Conservation (phyloP, 2,329 filamentous ascomycete species). For the Cladophialophora bantiana region DNA sequence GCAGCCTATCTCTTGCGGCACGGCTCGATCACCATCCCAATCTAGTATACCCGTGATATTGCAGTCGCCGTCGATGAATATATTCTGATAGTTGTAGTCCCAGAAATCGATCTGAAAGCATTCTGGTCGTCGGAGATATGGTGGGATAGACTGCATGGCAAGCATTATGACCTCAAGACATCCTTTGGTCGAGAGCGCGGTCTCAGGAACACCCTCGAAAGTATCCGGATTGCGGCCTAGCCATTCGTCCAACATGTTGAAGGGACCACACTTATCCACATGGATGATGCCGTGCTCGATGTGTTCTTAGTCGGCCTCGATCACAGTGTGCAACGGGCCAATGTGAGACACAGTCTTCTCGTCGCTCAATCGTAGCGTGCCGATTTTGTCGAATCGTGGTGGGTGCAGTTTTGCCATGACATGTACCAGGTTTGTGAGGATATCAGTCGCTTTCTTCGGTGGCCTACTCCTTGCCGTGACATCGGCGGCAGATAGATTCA, state of each 20-base stretch:
- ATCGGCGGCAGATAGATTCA: neutral
- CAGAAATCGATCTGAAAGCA: neutral
- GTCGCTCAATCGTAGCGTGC: neutral
- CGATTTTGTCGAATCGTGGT: neutral
- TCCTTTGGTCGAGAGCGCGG: neutral
- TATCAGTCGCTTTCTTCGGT: constrained; percentile 2
- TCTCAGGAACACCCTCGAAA: neutral
- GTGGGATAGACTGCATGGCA: neutral
- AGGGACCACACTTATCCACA: neutral
- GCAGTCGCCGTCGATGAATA: neutral
- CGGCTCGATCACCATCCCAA: neutral
- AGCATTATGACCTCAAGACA: neutral
- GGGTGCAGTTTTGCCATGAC: neutral
- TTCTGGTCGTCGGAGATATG: neutral
- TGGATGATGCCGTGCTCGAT: neutral
- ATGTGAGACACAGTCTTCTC: neutral
- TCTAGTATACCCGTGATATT: constrained; percentile 1
- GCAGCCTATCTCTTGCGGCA: neutral
- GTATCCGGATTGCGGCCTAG: neutral
- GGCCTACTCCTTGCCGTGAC: neutral
- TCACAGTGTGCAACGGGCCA: neutral
- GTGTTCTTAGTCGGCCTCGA: neutral
- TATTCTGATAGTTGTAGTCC: constrained; percentile 3
- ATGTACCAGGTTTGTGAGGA: neutral
- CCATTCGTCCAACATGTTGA: neutral